A percentile compares a stretch with the other conserved stretches of the same genome.
Conservation (phyloP, 2,329 filamentous ascomycete genomes). For the Rachicladosporium sp. region DNA sequence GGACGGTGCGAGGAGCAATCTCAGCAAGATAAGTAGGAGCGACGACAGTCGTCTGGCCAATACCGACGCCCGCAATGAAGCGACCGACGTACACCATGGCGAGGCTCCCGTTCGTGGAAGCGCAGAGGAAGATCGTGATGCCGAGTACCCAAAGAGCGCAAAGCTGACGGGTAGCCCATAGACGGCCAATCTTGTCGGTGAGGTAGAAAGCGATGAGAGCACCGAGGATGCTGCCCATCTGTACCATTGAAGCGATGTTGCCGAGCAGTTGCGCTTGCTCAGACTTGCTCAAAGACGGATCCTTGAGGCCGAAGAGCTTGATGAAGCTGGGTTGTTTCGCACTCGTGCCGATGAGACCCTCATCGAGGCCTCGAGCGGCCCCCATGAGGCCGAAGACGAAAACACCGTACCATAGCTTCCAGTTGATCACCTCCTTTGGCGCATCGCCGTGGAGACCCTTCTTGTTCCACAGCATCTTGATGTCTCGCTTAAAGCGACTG, state of each 20-base stretch:
- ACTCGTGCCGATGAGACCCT: constrained; percentile 52
- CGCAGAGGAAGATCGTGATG: constrained; percentile 33
- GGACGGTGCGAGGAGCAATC: constrained; percentile 18
- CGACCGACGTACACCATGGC: constrained; percentile 26
- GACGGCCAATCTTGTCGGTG: constrained; percentile 21
- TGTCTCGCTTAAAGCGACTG: too few relatives aligned
- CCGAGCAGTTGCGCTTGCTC: constrained; percentile 48
- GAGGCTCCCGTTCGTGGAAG: constrained; percentile 23
- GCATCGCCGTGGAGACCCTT: constrained; percentile 45
- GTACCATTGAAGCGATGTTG: constrained; percentile 75
- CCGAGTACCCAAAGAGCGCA: constrained; percentile 18
- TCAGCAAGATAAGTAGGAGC: constrained; percentile 51
- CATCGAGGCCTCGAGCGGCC: constrained; percentile 65
- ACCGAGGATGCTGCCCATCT: constrained; percentile 62
- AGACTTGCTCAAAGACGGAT: constrained; percentile 36
- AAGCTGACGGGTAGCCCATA: constrained; percentile 19
- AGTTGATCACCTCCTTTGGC: constrained; percentile 61
- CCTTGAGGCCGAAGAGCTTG: constrained; percentile 43
- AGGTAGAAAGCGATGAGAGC: constrained; percentile 43
- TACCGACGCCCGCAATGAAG: constrained; percentile 30
- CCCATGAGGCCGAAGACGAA: constrained; percentile 49
- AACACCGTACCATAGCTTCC: constrained; percentile 66
- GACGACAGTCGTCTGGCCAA: constrained; percentile 43
- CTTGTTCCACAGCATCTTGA: constrained; percentile 15
- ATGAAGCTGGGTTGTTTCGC: constrained; percentile 55